These are phyloP conservation scores for Globisporangium echinulatum DNA, from an alignment of 352 stramenopile species.

Conservation along the genomic window DNA sequence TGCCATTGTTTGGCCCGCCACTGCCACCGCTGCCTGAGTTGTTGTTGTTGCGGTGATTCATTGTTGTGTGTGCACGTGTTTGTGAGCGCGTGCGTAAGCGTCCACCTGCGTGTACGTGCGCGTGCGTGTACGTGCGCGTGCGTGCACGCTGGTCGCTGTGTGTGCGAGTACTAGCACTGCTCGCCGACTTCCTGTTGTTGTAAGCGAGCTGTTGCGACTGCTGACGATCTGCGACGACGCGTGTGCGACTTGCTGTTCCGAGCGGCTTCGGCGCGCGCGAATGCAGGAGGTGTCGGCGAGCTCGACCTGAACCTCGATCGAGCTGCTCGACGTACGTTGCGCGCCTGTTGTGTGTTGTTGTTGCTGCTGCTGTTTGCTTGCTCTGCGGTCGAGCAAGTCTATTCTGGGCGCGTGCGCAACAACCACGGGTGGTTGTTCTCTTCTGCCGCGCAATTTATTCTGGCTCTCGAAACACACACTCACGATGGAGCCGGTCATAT, in stretches of 20 bases:
- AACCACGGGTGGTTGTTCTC: neutral
- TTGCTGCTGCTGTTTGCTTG: neutral
- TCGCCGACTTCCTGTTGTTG: neutral
- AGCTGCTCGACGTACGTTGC: neutral
- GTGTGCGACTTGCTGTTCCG: neutral
- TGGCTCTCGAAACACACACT: too few relatives aligned
- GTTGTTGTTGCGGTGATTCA: constrained; percentile 14
- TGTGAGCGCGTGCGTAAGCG: neutral
- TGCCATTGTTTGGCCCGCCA: constrained; percentile 10
- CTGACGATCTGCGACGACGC: neutral
- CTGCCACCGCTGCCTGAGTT: constrained; percentile 3
- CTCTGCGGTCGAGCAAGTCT: neutral
- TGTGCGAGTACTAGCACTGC: neutral
- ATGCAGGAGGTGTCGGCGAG: neutral
- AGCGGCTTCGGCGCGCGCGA: neutral
- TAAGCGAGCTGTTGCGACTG: neutral
- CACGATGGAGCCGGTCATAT: too few relatives aligned
- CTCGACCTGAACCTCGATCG: neutral
- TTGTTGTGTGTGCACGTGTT: neutral
- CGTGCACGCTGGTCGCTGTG: neutral
- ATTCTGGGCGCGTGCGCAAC: neutral
- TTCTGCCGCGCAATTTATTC: neutral
- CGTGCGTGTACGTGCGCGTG: neutral
- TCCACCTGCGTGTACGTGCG: neutral
- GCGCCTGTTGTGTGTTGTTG: neutral